Conservation (phyloP, 1,139 yeast species). For the Pneumocystis canis region DNA sequence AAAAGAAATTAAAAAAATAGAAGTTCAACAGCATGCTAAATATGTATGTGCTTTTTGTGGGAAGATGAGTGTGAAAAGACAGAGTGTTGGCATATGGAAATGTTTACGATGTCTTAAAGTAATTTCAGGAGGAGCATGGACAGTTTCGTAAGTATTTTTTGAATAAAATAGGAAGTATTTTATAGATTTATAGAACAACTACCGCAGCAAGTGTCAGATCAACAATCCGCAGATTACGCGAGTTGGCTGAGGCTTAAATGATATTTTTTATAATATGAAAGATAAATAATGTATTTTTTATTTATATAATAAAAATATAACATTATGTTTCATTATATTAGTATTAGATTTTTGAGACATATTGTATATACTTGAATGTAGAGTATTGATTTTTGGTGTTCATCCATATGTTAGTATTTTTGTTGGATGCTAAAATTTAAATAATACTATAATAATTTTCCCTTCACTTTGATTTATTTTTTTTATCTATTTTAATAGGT, state of each 20-base stretch:
- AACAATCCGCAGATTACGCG: slow-evolving; percentile 99
- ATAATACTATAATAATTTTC: not conserved
- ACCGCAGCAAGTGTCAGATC: slow-evolving; percentile 99
- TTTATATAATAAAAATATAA: not conserved
- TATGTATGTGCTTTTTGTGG: slow-evolving; percentile 99
- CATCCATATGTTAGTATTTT: not conserved
- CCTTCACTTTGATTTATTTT: not conserved
- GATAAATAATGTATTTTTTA: slow-evolving; percentile 3
- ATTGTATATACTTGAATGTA: not conserved
- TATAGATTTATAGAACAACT: slow-evolving; percentile 42
- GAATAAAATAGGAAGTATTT: not conserved
- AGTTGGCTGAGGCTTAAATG: slow-evolving; percentile 92
- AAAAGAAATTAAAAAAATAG: slow-evolving; percentile 99
- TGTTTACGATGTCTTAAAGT: slow-evolving; percentile 91
- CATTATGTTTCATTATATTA: not conserved
- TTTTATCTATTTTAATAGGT: not conserved
- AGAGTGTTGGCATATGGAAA: slow-evolving; percentile 98
- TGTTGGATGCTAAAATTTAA: not conserved
- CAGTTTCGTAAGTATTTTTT: slow-evolving; percentile 44
- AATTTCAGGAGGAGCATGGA: slow-evolving; percentile 99
- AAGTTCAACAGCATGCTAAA: slow-evolving; percentile 85
- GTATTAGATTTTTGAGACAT: not conserved
- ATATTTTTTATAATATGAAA: slow-evolving; percentile 3
- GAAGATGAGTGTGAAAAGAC: slow-evolving; percentile 95
- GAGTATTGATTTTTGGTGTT: not conserved